Conservation (phyloP, 768 basidiomycete genomes). For the Mycena indigotica region DNA sequence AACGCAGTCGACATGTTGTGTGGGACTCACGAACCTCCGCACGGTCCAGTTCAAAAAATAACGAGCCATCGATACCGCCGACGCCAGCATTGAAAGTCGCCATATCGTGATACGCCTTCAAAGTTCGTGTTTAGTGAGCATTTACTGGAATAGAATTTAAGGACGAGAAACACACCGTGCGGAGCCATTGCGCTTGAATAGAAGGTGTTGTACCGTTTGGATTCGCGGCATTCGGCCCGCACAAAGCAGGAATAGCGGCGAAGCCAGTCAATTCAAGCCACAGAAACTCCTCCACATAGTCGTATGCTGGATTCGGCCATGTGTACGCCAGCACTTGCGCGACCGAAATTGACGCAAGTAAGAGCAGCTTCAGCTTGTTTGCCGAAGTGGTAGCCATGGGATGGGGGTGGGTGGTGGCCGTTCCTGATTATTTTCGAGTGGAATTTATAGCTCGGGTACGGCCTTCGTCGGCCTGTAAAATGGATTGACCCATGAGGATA, state of each 20-base stretch:
- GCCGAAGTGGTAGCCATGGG: background rate
- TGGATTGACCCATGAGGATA: background rate
- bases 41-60: slow-evolving; percentile 12
- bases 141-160: background rate
- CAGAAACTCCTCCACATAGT: slow-evolving; percentile 10
- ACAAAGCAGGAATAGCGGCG: slow-evolving; percentile 4
- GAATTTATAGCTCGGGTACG: background rate
- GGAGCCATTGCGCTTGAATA: slow-evolving; percentile 13
- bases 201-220: slow-evolving; percentile 11
- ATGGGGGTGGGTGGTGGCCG: background rate
- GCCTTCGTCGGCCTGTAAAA: background rate
- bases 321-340: background rate
- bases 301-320: slow-evolving; percentile 12
- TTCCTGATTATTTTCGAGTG: too few relatives aligned
- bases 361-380: background rate
- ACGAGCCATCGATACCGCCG: slow-evolving; percentile 11
- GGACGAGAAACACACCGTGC: slow-evolving; percentile 2
- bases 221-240: background rate
- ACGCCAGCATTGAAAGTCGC: slow-evolving; percentile 8
- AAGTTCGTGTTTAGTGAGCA: background rate
- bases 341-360: background rate
- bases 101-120: slow-evolving; percentile 14
- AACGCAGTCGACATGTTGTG: background rate
- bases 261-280: slow-evolving; percentile 12
- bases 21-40: background rate